phyloP scores from a whole-genome alignment of 2,329 filamentous ascomycete species.

The Periconia sp. region DNA sequence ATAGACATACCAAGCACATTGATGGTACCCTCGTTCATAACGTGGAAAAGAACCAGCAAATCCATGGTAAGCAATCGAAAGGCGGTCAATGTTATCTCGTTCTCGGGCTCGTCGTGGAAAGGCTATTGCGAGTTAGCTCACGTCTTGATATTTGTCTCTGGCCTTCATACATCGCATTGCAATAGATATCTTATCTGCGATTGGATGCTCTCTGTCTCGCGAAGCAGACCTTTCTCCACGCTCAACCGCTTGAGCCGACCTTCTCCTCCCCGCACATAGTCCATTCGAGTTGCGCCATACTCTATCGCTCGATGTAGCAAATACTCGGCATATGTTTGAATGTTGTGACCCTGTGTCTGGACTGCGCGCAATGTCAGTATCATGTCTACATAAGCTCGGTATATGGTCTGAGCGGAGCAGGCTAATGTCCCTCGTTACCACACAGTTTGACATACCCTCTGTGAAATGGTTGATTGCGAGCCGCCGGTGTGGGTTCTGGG shows the following conservation, averaged over 20 bases:
- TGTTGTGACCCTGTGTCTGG: constrained; percentile 93
- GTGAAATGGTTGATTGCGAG: constrained; percentile 90
- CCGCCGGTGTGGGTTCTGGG: constrained; percentile 76
- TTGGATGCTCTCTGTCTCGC: constrained; percentile 91
- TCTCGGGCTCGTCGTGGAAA: constrained; percentile 86
- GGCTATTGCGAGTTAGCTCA: too few species aligned
- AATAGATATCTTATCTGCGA: constrained; percentile 83
- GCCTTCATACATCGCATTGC: constrained; percentile 79
- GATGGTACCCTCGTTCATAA: constrained; percentile 96
- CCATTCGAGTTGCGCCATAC: constrained; percentile 82
- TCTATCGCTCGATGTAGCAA: constrained; percentile 81
- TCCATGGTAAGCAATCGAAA: constrained; percentile 92
- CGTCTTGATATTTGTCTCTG: too few species aligned
- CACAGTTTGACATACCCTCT: constrained; percentile 67
- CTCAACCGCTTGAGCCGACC: constrained; percentile 82
- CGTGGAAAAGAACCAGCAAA: constrained; percentile 86
- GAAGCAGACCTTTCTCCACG: constrained; percentile 88
- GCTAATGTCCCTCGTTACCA: background rate
- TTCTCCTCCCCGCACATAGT: constrained; percentile 86
- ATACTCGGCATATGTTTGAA: constrained; percentile 89
- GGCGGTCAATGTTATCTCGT: constrained; percentile 94
- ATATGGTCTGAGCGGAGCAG: too few species aligned
- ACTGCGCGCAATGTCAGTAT: constrained; percentile 62
- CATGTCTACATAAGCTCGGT: too few species aligned
- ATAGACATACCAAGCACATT: constrained; percentile 80